Conservation (phyloP, 1,284 basidiomycete genomes). For the Inonotus obliquus region DNA sequence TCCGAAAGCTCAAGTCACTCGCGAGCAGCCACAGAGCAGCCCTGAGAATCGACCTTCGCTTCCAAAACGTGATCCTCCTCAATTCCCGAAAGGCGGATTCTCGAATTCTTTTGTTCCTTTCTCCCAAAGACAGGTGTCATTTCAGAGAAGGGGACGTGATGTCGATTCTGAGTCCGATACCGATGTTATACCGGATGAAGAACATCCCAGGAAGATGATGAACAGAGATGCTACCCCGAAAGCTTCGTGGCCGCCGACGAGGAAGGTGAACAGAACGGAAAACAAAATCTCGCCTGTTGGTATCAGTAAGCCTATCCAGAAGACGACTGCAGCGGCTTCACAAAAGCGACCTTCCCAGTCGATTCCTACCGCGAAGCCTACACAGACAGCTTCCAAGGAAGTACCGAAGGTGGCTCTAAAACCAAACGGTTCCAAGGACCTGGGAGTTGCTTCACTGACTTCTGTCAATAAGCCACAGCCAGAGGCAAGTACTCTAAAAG, state of each 20-base stretch:
- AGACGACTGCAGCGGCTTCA: background rate
- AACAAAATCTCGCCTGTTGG: background rate
- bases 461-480: background rate
- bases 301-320: background rate
- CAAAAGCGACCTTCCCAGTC: background rate
- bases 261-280: background rate
- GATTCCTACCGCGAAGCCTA: background rate
- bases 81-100: background rate
- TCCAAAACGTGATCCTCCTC: slow-evolving; percentile 7
- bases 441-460: background rate
- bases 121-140: background rate
- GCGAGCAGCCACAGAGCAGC: background rate
- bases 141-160: background rate
- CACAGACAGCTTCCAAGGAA: background rate
- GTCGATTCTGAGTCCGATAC: slow-evolving; percentile 1
- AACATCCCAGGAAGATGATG: no score
- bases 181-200: background rate
- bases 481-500: background rate
- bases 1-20: background rate
- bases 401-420: background rate
- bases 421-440: background rate
- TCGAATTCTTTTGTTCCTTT: background rate
- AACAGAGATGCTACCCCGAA: background rate
- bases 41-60: background rate
- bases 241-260: slow-evolving; percentile 1